Evolutionary conservation across 352 stramenopile genomes (phyloP), one percentile per base, ranked within the genome.

Genomic region (Thraustochytrium striatum): DNA sequence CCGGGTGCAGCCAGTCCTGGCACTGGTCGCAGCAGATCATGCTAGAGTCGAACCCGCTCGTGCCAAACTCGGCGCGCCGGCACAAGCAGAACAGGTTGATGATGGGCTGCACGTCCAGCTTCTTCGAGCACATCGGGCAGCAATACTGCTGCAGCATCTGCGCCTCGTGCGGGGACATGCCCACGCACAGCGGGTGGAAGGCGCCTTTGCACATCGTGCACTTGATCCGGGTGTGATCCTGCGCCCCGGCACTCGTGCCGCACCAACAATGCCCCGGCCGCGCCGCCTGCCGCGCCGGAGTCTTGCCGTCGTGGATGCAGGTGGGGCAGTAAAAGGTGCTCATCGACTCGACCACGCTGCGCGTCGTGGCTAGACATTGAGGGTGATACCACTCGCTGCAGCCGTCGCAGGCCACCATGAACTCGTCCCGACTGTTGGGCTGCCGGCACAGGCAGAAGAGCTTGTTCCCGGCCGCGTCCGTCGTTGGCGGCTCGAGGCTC

Each of bases 331-430:
- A n/a, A 38, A 57, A 79, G 1, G 2, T 5, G 5, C 41, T 50
- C 11, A 79, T 52, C 57, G 43, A 8, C 30, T 79, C 11, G 36
- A 53, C 32, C 8, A 30, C 52, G n/a, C 47, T 38, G 2, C 50
- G 19, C 2, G 69, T 79, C 36, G 55, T 70, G 21, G 52, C 69
- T 0, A 79, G 52, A 28, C 69, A 79, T 13, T 79, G 50, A 16
- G 55, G 69, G 53, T 79, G 69, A 30, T 79, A 79, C 57, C 57
- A 70, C 57, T 79, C 69, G 52, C 39, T 38, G 57, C 69, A 79
- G 11, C 52, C 38, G 39, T 65, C 69, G 36, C 69, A 79, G 11
- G 35, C 52, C 19, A 79, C 36, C 69, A 79, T 79, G 39, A 57
- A 50, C 2, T 25, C 28, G 69, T 55, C 38, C 2, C 32, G 28